Evolutionary conservation across 2,329 filamentous ascomycete genomes (phyloP), one percentile per base, ranked within the genome.

Genomic region (Rhinocladiella similis): DNA sequence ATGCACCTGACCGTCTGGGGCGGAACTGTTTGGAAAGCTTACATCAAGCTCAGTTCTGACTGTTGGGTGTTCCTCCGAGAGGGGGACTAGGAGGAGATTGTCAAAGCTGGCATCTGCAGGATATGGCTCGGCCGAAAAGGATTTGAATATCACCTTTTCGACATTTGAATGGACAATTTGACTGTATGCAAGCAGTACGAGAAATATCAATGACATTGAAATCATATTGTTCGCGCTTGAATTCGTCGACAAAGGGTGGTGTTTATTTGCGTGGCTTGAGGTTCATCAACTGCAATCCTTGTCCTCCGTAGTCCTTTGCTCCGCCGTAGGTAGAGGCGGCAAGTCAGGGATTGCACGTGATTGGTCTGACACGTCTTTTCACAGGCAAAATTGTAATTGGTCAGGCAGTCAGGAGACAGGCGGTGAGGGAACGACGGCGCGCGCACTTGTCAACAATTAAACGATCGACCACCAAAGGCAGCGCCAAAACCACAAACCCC

Each of bases 61-160:
- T 9, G 82, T 75, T 58, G 75, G 75, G 50, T 73, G 72, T 22
- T 73, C 69, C 3, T 85, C 86, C 3, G 84, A 85, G 49, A 96
- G 79, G n/a, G 78, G 73, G 61, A 83, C 77, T 53, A 95, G 79
- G 47, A 81, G 79, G 36, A 92, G 77, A 66, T 83, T 77, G 57
- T 83, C 78, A 48, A 90, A 72, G 51, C 75, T 80, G 56, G 81
- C 82, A 64, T 77, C 79, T 49, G 77, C 70, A 35, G 87, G 82
- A 45, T 89, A 73, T 53, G 78, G 72, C 66, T 83, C 72, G 29
- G 78, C 72, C 29, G 75, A 69, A 10, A 92, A 91, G 19, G 84
- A 91, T 35, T 88, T 77, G 76, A 99, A 97, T 67, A 97, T 90
- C 65, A 83, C 80, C 75, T 99, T 99, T 72, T 97, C 94, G 53